Percentiles rank a stretch among this genome's conserved stretches.
phyloP scores from a whole-genome alignment of 345 rosid genomes.

The Populus euphratica region DNA sequence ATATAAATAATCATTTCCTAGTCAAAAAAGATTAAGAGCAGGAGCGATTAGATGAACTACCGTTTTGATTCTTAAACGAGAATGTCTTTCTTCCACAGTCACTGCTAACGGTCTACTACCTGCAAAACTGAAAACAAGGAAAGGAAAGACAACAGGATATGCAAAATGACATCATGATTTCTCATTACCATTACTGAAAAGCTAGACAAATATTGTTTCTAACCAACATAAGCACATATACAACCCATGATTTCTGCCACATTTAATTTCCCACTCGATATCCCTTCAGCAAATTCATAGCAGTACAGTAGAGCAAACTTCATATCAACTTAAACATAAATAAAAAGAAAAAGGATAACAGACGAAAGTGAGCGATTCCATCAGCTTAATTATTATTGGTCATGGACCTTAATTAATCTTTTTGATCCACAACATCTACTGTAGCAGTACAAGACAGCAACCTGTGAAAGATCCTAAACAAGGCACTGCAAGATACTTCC shows the following conservation, averaged over 20 bases:
- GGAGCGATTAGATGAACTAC: not conserved
- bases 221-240: not conserved
- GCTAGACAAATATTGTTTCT: not conserved
- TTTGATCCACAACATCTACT: constrained; percentile 47
- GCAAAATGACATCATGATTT: not conserved
- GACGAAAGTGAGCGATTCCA: not conserved
- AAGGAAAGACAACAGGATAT: not conserved
- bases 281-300: not conserved
- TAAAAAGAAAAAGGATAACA: not conserved
- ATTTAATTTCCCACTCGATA: not conserved
- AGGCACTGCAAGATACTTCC: constrained; percentile 48
- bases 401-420: not conserved
- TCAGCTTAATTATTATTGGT: not conserved
- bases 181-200: not conserved
- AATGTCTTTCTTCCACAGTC: not conserved
- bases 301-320: not conserved
- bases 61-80: not conserved
- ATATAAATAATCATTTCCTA: not conserved
- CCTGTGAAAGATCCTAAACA: constrained; percentile 46
- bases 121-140: not conserved
- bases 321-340: not conserved
- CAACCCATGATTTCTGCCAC: not conserved
- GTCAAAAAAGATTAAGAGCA: not conserved
- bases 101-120: not conserved
- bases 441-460: constrained; percentile 52